Conservation (phyloP, 2,329 filamentous ascomycete genomes). For the Botryotinia narcissicola region DNA sequence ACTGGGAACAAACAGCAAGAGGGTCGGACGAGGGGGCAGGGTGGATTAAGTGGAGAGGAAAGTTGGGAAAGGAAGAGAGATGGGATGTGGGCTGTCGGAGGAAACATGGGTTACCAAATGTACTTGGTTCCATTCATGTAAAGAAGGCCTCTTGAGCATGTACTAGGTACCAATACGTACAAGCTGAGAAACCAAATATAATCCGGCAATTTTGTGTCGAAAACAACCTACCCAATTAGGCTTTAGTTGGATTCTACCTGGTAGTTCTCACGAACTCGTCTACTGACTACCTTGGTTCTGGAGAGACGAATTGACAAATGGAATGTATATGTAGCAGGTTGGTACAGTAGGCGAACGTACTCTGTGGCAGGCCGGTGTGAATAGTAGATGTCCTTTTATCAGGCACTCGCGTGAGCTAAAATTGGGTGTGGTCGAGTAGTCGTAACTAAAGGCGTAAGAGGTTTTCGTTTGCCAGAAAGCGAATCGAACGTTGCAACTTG, state of each 20-base stretch:
- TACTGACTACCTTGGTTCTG: not conserved
- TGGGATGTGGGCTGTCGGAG: conserved; percentile 8
- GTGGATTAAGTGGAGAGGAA: conserved; percentile 1
- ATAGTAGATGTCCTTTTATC: not conserved
- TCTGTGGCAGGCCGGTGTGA: not conserved
- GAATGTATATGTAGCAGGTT: not conserved
- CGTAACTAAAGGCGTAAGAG: not conserved
- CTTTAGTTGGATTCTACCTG: not conserved
- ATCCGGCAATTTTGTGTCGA: not conserved
- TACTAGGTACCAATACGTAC: not conserved
- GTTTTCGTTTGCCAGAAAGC: not conserved
- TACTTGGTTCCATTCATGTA: not conserved
- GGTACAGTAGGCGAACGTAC: not conserved
- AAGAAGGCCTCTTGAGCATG: not conserved
- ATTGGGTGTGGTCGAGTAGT: not conserved
- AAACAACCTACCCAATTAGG: conserved; percentile 1
- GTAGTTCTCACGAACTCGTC: not conserved
- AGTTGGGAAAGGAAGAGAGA: not conserved
- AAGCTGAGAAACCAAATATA: not conserved
- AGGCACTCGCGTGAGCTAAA: not conserved
- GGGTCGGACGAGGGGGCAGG: not conserved
- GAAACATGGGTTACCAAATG: not conserved
- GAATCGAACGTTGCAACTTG: not conserved
- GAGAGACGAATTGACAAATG: not conserved
- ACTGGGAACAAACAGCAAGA: not conserved